Evolutionary conservation across 1,139 yeast species (phyloP), one percentile per base, ranked within the genome.

Genomic region (Lodderomyces metapsilosis): DNA sequence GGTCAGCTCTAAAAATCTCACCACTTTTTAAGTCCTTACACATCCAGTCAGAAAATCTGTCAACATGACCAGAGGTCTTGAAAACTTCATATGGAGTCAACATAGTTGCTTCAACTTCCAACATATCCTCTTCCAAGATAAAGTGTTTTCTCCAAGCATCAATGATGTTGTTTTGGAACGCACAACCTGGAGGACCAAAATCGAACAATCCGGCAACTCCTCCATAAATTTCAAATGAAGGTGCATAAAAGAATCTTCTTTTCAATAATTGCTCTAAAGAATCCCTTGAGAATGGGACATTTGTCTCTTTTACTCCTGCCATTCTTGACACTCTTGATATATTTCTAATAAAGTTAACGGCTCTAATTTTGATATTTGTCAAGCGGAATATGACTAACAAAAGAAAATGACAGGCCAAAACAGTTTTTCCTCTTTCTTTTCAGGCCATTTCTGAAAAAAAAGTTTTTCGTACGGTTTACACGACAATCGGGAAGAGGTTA

Each of bases 171-270:
- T 97, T 95, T 73, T 92, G 98, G 66, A 94, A 81, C 11, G 98
- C 95, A 72, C 98, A 91, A 47, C 98, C 98, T 64, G 98, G 97
- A 48, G 99, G 99, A 69, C 99, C 99, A 61, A 89, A 94, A 65
- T 94, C 99, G 65, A 88, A 94, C 46, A 94, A 76, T 52, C 99
- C 99, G 41, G 97, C 88, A 39, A 94, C 98, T 64, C 98, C 98
- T 52, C 98, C 98, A 62, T 94, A 94, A 50, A 92, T 82, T 62
- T 94, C 98, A 60, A 94, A 94, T 35, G 98, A 84, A 50, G 98
- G 98, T 30, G 98, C 97, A 62, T 80, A 92, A 70, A 94, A 94
- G 74, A 94, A 94, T 64, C 99, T 81, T 68, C 97, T 84, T 67
- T 91, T 92, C 56, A 94, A 75, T 43, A 91, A 87, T 63, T 87